Percentiles rank a stretch among this genome's conserved stretches.
These are phyloP conservation scores for Glycine tomentella DNA, from an alignment of 306 rosid species.

Conservation along the genomic window DNA sequence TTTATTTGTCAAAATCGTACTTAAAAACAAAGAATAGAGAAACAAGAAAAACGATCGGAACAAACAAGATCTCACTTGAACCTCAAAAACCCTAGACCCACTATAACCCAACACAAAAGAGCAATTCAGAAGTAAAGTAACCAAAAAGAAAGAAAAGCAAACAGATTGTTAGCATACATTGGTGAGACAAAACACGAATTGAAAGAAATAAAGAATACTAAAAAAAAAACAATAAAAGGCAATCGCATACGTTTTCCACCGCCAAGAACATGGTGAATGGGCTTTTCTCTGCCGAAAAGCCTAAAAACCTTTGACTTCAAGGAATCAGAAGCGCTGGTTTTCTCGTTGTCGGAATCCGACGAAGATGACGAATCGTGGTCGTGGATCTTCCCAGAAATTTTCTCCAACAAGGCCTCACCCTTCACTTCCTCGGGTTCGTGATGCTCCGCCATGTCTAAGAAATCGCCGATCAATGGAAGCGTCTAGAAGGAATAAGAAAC, in stretches of 20 bases:
- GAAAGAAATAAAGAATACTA: too few species aligned
- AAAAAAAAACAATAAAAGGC: not conserved
- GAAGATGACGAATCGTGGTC: constrained; percentile 72
- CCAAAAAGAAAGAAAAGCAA: too few species aligned
- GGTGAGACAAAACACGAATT: too few species aligned
- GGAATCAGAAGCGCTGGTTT: constrained; percentile 46
- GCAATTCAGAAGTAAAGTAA: too few species aligned
- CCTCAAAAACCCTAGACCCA: constrained; percentile 45
- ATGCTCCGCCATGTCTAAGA: constrained; percentile 58
- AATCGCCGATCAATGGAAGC: constrained; percentile 28
- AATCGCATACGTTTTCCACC: constrained; percentile 87
- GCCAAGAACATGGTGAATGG: constrained; percentile 84
- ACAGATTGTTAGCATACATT: too few species aligned
- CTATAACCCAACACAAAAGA: not conserved
- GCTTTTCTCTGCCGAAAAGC: constrained; percentile 89
- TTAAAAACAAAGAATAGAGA: not conserved
- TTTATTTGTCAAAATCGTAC: not conserved
- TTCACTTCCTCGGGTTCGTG: constrained; percentile 58
- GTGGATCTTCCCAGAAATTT: constrained; percentile 75
- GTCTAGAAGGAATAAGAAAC: constrained; percentile 50
- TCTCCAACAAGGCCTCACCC: constrained; percentile 68
- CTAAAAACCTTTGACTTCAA: constrained; percentile 65
- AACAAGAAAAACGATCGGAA: not conserved
- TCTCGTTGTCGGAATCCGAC: constrained; percentile 73
- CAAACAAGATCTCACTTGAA: constrained; percentile 38